Base-by-base conservation (phyloP, 345 rosid species). In the Carallia pectinifolia region DNA sequence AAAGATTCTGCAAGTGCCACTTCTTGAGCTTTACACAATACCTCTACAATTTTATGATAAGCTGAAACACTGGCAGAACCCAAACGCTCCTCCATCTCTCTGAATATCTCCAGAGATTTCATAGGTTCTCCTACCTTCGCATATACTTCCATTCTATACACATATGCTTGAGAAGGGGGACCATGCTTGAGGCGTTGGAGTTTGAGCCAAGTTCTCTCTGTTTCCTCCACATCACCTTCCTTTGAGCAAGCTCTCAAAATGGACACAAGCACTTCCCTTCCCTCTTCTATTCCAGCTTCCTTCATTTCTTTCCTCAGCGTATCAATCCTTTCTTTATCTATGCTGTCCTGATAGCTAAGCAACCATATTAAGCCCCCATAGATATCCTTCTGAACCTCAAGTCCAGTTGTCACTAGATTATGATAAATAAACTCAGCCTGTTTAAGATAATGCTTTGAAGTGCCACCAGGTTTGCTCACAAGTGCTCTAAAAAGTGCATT, bases 341-440 rank as follows among this genome's bases (percentile, higher is more conserved):
- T 37, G 4, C 60, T 67, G 19, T 91, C 92, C 77, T 90, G 97
- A 69, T 89, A 87, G 78, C 97, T 90, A 73, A 90, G 99, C 54
- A 91, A 76, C 96, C 90, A 88, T 56, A 94, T 89, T 38, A 89
- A 74, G 53, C 97, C 97, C 0, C 76, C 75, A 52, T 83, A 91
- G 1, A 94, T 81, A 84, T 90, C 89, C 62, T 81, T 87, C 48
- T 87, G 93, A 23, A 88, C 76, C 83, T 91, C 93, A 55, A 91
- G 84, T 61, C 90, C 85, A 3, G 76, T 79, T 10, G 96, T 83
- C 64, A 78, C 83, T 82, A 90, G 58, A 79, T 94, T 90, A 74
- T 88, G 93, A 75, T 82, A 91, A 78, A 91, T 82, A 72, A 88
- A 80, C 87, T 91, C 98, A 4, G 92, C 97, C 78, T 90, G 97